phyloP scores from a whole-genome alignment of 305 asterid genomes.

The Withania somnifera region DNA sequence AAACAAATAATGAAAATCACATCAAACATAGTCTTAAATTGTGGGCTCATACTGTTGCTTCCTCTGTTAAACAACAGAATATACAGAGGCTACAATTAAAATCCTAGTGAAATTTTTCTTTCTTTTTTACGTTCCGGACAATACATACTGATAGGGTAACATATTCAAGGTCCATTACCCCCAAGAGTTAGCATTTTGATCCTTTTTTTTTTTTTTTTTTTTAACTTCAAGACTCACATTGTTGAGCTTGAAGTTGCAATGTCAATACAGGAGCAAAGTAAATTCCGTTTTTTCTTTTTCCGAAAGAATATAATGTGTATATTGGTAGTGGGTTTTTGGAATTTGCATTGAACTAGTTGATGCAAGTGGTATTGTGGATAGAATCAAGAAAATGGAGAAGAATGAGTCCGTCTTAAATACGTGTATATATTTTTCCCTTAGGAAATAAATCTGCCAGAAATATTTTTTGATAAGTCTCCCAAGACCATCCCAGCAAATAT shows the following conservation, averaged over 20 bases:
- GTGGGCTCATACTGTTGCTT: slow-evolving; percentile 69
- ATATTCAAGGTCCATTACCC: no score
- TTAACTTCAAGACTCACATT: neutral
- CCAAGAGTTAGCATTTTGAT: neutral
- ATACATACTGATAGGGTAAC: no score
- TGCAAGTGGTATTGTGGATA: neutral
- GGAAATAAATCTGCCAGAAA: neutral
- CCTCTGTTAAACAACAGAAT: slow-evolving; percentile 14
- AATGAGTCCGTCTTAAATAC: neutral
- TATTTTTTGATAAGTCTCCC: no score
- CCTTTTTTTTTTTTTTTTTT: neutral
- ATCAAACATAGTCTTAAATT: slow-evolving; percentile 34
- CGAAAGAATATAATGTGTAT: neutral
- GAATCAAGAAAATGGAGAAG: neutral
- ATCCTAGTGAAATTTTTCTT: no score
- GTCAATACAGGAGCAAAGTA: neutral
- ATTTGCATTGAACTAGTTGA: neutral
- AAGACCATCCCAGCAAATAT: no score
- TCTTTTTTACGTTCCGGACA: no score
- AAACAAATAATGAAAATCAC: slow-evolving; percentile 16
- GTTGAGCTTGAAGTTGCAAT: neutral
- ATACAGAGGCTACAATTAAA: neutral
- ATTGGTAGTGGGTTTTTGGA: neutral
- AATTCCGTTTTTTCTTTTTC: neutral
- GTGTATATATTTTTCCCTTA: neutral